Evolutionary conservation across 805 yeast genomes (phyloP).

Genomic region (Yamadazyma olivae): DNA sequence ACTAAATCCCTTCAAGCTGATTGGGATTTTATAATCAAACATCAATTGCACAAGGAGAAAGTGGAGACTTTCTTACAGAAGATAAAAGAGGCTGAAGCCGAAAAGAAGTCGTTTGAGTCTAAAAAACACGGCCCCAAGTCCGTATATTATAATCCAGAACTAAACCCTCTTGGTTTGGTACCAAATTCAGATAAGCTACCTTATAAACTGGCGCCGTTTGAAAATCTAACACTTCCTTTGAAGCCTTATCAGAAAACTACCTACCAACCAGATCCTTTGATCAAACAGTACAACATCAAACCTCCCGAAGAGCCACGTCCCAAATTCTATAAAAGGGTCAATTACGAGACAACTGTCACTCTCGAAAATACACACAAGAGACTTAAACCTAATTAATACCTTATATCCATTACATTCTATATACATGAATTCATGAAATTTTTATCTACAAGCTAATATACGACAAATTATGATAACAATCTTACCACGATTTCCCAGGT

Average conservation of each 20-base stretch:
- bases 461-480: conserved; percentile 16
- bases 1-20: conserved; percentile 33
- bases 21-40: conserved; percentile 34
- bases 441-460: neutral
- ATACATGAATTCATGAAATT: too few relatives aligned
- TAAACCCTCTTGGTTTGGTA: conserved; percentile 59
- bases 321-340: conserved; percentile 41
- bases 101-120: conserved; percentile 14
- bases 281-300: conserved; percentile 23
- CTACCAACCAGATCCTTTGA: conserved; percentile 27
- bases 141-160: conserved; percentile 61
- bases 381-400: conserved; percentile 1
- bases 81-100: conserved; percentile 15
- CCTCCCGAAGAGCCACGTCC: conserved; percentile 46
- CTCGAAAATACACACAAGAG: neutral
- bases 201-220: conserved; percentile 8
- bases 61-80: conserved; percentile 21
- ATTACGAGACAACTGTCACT: conserved; percentile 5
- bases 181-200: conserved; percentile 29
- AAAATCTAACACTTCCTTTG: conserved; percentile 32
- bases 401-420: conserved; percentile 2
- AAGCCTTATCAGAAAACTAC: conserved; percentile 10
- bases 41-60: conserved; percentile 31
- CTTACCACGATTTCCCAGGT: conserved; percentile 82
- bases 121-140: conserved; percentile 46